Evolutionary conservation across 257 asterid genomes (phyloP).

Genomic region (Rhazya stricta): DNA sequence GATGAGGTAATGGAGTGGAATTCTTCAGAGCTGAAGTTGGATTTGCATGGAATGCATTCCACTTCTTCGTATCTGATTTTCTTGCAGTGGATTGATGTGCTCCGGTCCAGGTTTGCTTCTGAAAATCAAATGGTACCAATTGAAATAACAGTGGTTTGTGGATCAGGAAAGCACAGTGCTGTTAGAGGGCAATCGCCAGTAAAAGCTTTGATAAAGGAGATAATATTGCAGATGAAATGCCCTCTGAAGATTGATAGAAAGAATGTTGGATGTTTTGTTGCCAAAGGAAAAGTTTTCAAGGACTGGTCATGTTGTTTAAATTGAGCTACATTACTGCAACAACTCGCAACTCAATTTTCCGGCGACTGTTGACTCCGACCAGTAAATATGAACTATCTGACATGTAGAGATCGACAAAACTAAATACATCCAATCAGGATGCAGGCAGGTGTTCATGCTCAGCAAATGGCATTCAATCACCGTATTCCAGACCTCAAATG

Average conservation of each 20-base stretch:
- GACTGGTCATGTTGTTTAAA: slow-evolving; percentile 41
- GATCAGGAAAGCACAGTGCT: slow-evolving; percentile 71
- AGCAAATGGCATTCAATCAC: too few species aligned
- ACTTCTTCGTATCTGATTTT: slow-evolving; percentile 58
- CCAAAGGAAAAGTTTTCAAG: slow-evolving; percentile 59
- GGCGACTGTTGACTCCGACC: too few species aligned
- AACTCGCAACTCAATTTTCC: too few species aligned
- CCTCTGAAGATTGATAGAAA: slow-evolving; percentile 77
- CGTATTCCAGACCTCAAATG: too few species aligned
- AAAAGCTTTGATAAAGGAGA: slow-evolving; percentile 53
- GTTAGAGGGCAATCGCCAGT: slow-evolving; percentile 75
- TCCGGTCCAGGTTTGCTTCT: slow-evolving; percentile 30
- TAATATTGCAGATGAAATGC: slow-evolving; percentile 44
- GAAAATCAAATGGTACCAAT: slow-evolving; percentile 34
- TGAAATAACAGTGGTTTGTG: slow-evolving; percentile 63
- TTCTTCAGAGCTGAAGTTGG: slow-evolving; percentile 60
- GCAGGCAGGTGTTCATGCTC: too few species aligned
- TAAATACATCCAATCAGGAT: too few species aligned
- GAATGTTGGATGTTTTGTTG: slow-evolving; percentile 67
- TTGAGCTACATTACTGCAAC: not conserved
- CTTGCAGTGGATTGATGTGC: slow-evolving; percentile 69
- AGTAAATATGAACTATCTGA: too few species aligned
- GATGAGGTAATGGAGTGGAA: slow-evolving; percentile 55
- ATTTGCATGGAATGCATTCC: slow-evolving; percentile 90
- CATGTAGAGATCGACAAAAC: too few species aligned